Evolutionary conservation across 495 filamentous ascomycete species (phyloP), one percentile per base, ranked within the genome.

Genomic region (Aspergillus cristatus): DNA sequence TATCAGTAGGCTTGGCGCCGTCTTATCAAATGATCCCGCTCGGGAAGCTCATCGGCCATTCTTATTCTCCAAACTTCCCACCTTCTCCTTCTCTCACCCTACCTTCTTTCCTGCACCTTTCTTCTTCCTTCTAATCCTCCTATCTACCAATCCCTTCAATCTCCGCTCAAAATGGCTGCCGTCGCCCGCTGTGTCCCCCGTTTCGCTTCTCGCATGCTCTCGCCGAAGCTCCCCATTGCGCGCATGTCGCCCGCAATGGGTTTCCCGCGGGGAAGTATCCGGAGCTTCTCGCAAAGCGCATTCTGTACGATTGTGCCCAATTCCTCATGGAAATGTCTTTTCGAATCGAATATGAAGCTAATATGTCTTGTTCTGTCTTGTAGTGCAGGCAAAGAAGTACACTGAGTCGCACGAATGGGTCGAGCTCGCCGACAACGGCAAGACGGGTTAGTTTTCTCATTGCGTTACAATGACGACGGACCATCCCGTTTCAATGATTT

Each of bases 371-470:
- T 47, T 46, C 36, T 15, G 30, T 40, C 22, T 8, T 42, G 28
- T 31, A 74, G 70, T 53, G 40, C 54, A 64, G 46, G 68, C 80
- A 49, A 90, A 91, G 72, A 86, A 82, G 55, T 98, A 93, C 73
- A 97, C 93, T 49, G 79, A 85, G 59, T 93, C 95, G 50, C 91
- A 98, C 70, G 91, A 98, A 70, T 98, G 93, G 93, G 78, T 98
- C 51, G 84, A 94, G 62, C 67, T 94, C 22, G 76, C 76, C 34
- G 76, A 72, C 18, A 79, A 91, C 63, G 75, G 78, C 46, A 86
- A 65, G 48, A 64, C 51, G 30, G 62, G 61, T 66, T 24, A 53
- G 61, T 54, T 25, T 18, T 24, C 20, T 8, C 6, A 38, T 46
- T 28, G 15, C 28, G 31, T 18, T 22, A 32, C 31, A 8, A 7